Base-by-base conservation (phyloP, 1,284 basidiomycete genomes). In the Ceratobasidium sp. region DNA sequence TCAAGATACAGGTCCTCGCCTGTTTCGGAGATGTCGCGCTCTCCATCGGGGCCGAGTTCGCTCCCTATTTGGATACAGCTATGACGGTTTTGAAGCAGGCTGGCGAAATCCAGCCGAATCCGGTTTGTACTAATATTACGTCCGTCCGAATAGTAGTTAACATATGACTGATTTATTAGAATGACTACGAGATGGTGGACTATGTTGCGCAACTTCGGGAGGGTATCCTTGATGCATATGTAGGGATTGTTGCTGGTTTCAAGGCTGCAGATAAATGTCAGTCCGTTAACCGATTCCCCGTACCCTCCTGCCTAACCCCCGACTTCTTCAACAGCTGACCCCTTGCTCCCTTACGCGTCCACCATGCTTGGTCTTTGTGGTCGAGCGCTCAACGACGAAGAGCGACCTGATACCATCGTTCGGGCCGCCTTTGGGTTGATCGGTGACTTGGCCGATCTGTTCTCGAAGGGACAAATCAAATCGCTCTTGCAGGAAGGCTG, bases 11-110 rank as follows among this genome's bases (percentile, higher is more conserved):
- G 17, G 96, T 99, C 80, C 86, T 99, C 78, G 92, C 94, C 17
- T 96, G 95, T 84, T 99, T 99, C 82, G 98, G 98, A 49, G 97
- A 99, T 83, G 94, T 99, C 79, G 97, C 97, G 8, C 88, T 99
- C 29, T 97, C 98, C 0, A 93, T 98, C 79, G 96, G 95, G 0
- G 86, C 90, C 9, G 87, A 87, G 13, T 99, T 98, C 83, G 93
- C 95, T 81, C 96, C 96, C 0, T 99, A 94, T 84, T 87, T 98
- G 66, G 90, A 92, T 77, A 95, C 94, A 9, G 95, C 95, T 4
- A 97, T 98, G 95, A 89, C 87, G 64, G 97, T 99, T 34, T 86
- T 99, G 69, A 89, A 90, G 80, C 97, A 99, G 85, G 97, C 97
- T 0, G 95, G 96, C 29, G 87, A 90, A 56, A 90, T 97, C 77